Evolutionary conservation across 495 filamentous ascomycete species (phyloP).

Genomic region (Penicillium parvum): DNA sequence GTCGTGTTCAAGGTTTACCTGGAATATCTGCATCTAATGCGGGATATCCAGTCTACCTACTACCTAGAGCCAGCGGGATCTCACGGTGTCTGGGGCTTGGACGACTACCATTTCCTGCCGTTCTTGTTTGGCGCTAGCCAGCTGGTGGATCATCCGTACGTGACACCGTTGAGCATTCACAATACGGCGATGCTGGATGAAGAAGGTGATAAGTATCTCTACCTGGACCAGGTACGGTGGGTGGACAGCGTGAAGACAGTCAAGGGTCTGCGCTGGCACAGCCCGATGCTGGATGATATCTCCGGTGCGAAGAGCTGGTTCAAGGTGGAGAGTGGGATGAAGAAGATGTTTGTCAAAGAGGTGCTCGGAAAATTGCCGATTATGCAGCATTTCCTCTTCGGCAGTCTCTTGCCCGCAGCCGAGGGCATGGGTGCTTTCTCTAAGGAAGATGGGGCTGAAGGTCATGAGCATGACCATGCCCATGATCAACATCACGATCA

Average conservation of each 20-base stretch:
- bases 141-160: conserved; percentile 77
- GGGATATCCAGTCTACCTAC: conserved; percentile 82
- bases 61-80: conserved; percentile 87
- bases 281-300: conserved; percentile 98
- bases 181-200: conserved; percentile 82
- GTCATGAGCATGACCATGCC: conserved; percentile 57
- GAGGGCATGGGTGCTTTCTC: conserved; percentile 66
- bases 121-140: conserved; percentile 96
- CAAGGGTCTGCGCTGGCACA: conserved; percentile 92
- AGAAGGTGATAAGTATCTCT: conserved; percentile 74
- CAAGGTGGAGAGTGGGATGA: conserved; percentile 93
- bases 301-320: conserved; percentile 84
- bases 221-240: conserved; percentile 86
- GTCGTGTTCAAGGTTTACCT: conserved; percentile 75
- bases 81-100: conserved; percentile 76
- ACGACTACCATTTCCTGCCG: conserved; percentile 95
- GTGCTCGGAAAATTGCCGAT: conserved; percentile 92
- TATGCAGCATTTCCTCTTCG: conserved; percentile 98
- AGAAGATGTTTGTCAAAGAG: conserved; percentile 91
- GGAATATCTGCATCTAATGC: conserved; percentile 74
- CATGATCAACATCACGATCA: conserved; percentile 55
- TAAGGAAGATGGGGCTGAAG: conserved; percentile 46
- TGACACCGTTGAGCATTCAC: conserved; percentile 85
- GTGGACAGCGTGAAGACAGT: conserved; percentile 97
- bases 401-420: conserved; percentile 70